These are phyloP conservation scores for Daldinia grandis DNA, from an alignment of 495 filamentous ascomycete species.

Conservation along the genomic window DNA sequence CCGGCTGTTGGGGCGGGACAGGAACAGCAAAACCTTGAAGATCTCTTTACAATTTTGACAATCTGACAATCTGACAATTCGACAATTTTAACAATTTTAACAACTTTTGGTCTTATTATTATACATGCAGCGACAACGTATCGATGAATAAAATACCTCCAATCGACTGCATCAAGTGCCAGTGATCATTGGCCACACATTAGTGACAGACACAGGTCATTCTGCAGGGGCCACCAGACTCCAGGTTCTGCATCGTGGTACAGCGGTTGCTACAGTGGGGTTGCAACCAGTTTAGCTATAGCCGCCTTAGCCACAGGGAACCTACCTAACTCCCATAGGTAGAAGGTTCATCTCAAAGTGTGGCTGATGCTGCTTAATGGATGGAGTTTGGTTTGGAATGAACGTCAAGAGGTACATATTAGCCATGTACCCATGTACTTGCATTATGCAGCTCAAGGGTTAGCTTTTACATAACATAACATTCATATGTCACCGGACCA, in stretches of 20 bases:
- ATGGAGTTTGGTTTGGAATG: no score
- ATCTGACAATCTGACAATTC: no score
- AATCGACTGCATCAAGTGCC: slow-evolving; percentile 29
- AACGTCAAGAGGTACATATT: slow-evolving; percentile 5
- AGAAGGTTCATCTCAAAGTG: not conserved
- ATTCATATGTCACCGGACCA: slow-evolving; percentile 33
- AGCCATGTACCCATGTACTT: no score
- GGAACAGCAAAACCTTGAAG: slow-evolving; percentile 16
- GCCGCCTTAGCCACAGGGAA: slow-evolving; percentile 21
- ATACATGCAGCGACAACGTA: not conserved
- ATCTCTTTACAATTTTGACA: slow-evolving; percentile 18
- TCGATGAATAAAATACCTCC: slow-evolving; percentile 13
- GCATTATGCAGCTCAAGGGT: not conserved
- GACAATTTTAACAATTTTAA: not conserved
- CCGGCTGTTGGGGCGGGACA: slow-evolving; percentile 14
- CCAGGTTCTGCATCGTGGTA: slow-evolving; percentile 16
- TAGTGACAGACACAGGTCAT: slow-evolving; percentile 34
- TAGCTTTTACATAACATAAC: slow-evolving; percentile 10
- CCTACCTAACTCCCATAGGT: not conserved
- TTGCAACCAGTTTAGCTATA: slow-evolving; percentile 14
- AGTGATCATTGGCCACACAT: slow-evolving; percentile 26
- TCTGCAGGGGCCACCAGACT: slow-evolving; percentile 38
- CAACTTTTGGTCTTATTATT: not conserved
- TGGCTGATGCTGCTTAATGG: not conserved
- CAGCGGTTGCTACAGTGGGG: slow-evolving; percentile 20